These are phyloP conservation scores for Elsinoe batatas DNA, from an alignment of 2,329 filamentous ascomycete genomes.

Conservation along the genomic window DNA sequence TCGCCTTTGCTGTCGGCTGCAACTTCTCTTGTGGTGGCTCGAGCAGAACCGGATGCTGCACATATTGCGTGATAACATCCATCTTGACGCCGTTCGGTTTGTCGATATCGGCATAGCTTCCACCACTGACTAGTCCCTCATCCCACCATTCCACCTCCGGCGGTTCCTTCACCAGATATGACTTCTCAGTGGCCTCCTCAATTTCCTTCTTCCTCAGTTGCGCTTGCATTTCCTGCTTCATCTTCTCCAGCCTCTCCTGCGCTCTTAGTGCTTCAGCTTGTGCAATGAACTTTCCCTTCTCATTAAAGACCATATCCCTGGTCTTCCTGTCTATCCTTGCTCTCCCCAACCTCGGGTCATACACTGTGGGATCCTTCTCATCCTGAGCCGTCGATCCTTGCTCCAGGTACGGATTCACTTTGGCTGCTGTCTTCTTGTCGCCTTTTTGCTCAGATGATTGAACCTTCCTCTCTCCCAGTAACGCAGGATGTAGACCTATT, in stretches of 20 bases:
- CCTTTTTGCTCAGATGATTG: slow-evolving; percentile 35
- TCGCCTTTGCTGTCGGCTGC: slow-evolving; percentile 67
- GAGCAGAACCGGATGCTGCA: slow-evolving; percentile 85
- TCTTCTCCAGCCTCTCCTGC: slow-evolving; percentile 79
- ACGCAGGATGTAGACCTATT: slow-evolving; percentile 66
- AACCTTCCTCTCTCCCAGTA: slow-evolving; percentile 41
- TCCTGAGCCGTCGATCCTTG: slow-evolving; percentile 30
- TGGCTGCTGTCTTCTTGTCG: slow-evolving; percentile 31
- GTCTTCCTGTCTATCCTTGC: slow-evolving; percentile 53
- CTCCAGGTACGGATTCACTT: slow-evolving; percentile 32
- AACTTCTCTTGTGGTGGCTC: slow-evolving; percentile 87
- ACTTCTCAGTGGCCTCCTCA: slow-evolving; percentile 87
- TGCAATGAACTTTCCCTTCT: slow-evolving; percentile 93
- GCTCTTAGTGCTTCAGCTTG: slow-evolving; percentile 82
- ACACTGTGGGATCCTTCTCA: slow-evolving; percentile 68
- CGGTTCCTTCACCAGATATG: slow-evolving; percentile 72
- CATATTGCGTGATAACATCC: slow-evolving; percentile 71
- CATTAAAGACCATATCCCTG: slow-evolving; percentile 77
- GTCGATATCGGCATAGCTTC: slow-evolving; percentile 62
- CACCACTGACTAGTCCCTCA: slow-evolving; percentile 68
- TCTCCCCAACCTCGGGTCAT: slow-evolving; percentile 57
- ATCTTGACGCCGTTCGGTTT: slow-evolving; percentile 14
- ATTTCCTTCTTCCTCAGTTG: slow-evolving; percentile 83
- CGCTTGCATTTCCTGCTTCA: slow-evolving; percentile 88
- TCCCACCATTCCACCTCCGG: slow-evolving; percentile 98